These are phyloP conservation scores for Seminavis robusta DNA, from an alignment of 108 stramenopile genomes.

Conservation along the genomic window DNA sequence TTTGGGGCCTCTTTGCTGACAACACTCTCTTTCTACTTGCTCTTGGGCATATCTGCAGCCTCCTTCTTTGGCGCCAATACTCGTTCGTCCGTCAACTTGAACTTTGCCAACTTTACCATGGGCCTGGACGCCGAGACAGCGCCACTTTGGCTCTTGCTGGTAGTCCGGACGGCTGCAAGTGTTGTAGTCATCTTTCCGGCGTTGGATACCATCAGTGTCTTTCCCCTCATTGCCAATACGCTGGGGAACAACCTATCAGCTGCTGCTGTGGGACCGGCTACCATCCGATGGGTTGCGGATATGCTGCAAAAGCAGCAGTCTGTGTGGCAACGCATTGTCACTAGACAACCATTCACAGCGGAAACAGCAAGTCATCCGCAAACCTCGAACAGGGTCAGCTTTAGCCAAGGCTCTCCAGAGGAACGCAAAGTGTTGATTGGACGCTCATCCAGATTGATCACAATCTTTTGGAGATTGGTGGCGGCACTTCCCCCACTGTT, in stretches of 20 bases:
- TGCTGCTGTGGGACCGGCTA: conserved; percentile 2
- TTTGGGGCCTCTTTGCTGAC: conserved; percentile 33
- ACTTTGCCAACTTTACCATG: conserved; percentile 43
- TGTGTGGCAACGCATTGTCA: not conserved
- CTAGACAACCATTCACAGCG: not conserved
- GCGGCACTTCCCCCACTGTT: conserved; percentile 49
- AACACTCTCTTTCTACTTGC: conserved; percentile 30
- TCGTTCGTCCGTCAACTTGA: conserved; percentile 32
- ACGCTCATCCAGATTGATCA: conserved; percentile 4
- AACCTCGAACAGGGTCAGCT: too few relatives aligned
- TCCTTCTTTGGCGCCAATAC: conserved; percentile 39
- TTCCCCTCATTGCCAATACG: conserved; percentile 55
- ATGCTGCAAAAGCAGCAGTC: not conserved
- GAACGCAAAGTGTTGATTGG: conserved; percentile 2
- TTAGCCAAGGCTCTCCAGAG: not conserved
- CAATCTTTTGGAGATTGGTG: conserved; percentile 29
- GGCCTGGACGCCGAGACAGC: conserved; percentile 12
- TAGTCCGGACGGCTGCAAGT: conserved; percentile 1
- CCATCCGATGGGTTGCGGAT: conserved; percentile 10
- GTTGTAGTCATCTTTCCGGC: conserved; percentile 54
- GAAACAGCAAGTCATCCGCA: too few relatives aligned
- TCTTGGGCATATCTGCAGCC: conserved; percentile 24
- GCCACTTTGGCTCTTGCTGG: not conserved
- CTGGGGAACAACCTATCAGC: conserved; percentile 43
- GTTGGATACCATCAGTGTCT: conserved; percentile 38